Conservation (phyloP, 2,329 filamentous ascomycete species). For the Alternaria sp. region DNA sequence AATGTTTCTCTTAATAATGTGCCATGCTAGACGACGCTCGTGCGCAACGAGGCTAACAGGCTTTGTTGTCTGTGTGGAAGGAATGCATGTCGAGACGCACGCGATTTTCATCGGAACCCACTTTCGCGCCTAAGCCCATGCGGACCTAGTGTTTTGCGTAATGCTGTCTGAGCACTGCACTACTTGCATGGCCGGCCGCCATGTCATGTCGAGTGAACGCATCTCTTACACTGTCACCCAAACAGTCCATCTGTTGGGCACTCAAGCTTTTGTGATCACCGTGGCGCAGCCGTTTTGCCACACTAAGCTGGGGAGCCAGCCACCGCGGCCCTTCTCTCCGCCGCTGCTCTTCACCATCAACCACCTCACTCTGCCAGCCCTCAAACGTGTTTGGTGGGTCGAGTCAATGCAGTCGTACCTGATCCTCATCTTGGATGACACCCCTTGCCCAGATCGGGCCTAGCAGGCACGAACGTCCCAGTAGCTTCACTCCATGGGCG, state of each 20-base stretch:
- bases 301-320: neutral
- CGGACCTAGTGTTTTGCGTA: conserved; percentile 8
- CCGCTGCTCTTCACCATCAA: conserved; percentile 4
- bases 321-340: conserved; percentile 2
- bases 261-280: conserved; percentile 12
- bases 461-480: conserved; percentile 17
- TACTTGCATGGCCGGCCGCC: neutral
- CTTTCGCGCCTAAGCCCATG: conserved; percentile 6
- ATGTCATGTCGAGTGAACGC: conserved; percentile 15
- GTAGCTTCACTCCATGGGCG: conserved; percentile 26
- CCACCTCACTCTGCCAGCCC: conserved; percentile 1
- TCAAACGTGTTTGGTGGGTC: conserved; percentile 31
- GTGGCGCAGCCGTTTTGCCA: conserved; percentile 14
- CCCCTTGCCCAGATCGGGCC: conserved; percentile 15
- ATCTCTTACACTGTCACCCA: conserved; percentile 7
- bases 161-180: conserved; percentile 9
- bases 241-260: conserved; percentile 4
- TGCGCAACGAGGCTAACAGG: conserved; percentile 26
- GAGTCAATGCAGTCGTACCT: conserved; percentile 27
- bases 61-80: conserved; percentile 30
- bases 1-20: conserved; percentile 34
- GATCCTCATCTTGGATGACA: conserved; percentile 23
- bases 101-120: conserved; percentile 26
- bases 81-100: conserved; percentile 26
- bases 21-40: conserved; percentile 18